A percentile compares a stretch with the other conserved stretches of the same genome.
Conservation (phyloP, 352 stramenopile species). For the Phytophthora rubi region DNA sequence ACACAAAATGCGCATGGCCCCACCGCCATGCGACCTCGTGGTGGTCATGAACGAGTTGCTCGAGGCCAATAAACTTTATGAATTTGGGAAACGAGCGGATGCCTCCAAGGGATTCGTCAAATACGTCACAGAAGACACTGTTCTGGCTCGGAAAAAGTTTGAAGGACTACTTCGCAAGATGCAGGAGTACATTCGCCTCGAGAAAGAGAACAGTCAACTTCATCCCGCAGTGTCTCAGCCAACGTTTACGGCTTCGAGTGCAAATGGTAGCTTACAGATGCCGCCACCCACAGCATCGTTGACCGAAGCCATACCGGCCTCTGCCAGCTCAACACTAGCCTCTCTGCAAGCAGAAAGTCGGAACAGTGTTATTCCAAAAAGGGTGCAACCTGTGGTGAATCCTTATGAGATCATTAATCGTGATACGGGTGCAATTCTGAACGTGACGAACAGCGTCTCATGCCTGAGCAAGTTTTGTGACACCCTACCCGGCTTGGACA, state of each 20-base stretch:
- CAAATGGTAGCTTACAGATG: conserved; percentile 18
- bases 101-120: conserved; percentile 57
- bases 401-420: conserved; percentile 64
- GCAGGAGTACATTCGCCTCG: conserved; percentile 56
- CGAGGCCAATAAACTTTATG: conserved; percentile 77
- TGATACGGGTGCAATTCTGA: conserved; percentile 73
- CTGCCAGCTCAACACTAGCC: conserved; percentile 21
- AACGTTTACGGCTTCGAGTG: conserved; percentile 1
- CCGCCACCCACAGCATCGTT: conserved; percentile 10
- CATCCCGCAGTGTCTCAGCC: conserved; percentile 2
- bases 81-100: conserved; percentile 62
- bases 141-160: conserved; percentile 64
- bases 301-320: conserved; percentile 5
- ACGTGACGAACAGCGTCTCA: conserved; percentile 64
- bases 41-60: conserved; percentile 81
- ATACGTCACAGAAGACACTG: conserved; percentile 61
- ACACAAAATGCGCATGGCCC: conserved; percentile 47
- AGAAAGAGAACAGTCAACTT: conserved; percentile 41
- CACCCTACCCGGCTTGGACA: conserved; percentile 80
- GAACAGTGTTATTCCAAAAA: conserved; percentile 17
- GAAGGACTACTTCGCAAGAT: conserved; percentile 65
- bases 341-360: conserved; percentile 23
- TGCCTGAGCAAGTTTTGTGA: conserved; percentile 84
- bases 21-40: conserved; percentile 69
- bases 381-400: conserved; percentile 28